These are phyloP conservation scores for Eremochloa ophiuroides DNA, from an alignment of 176 grass and related monocot species.

Conservation along the genomic window DNA sequence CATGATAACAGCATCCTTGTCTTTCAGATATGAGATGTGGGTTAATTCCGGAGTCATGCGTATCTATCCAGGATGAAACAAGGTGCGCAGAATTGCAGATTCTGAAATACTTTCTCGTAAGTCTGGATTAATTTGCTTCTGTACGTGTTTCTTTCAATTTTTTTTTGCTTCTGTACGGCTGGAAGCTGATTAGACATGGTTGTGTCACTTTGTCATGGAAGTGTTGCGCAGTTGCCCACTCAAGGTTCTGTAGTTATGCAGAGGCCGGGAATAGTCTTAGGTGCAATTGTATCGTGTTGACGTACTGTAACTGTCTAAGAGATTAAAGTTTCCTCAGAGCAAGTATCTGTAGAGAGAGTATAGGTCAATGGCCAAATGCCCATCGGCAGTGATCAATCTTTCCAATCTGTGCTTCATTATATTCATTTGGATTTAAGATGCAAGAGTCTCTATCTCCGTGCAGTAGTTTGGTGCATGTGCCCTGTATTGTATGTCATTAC, in stretches of 20 bases:
- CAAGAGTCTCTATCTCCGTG: background rate
- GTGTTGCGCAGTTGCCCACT: background rate
- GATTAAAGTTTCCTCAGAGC: too few species aligned
- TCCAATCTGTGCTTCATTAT: slow-evolving; percentile 23
- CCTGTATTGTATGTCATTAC: background rate
- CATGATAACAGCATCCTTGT: background rate
- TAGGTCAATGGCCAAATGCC: background rate
- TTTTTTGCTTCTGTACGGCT: too few species aligned
- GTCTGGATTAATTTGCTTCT: background rate
- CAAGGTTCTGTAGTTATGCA: background rate
- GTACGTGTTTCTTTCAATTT: too few species aligned
- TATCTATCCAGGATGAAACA: background rate
- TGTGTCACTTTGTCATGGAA: background rate
- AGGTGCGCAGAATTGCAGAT: background rate
- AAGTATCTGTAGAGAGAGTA: background rate
- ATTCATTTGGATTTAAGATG: background rate
- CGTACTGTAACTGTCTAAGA: too few species aligned
- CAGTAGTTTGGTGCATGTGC: background rate
- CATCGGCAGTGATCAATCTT: background rate
- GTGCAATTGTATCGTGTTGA: too few species aligned
- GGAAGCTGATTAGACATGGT: background rate
- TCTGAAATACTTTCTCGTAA: background rate
- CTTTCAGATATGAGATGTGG: background rate
- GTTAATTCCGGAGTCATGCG: background rate
- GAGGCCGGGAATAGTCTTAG: too few species aligned